Evolutionary conservation across 208 protist genomes (phyloP).

Genomic region (Wallacemonas sp.): DNA sequence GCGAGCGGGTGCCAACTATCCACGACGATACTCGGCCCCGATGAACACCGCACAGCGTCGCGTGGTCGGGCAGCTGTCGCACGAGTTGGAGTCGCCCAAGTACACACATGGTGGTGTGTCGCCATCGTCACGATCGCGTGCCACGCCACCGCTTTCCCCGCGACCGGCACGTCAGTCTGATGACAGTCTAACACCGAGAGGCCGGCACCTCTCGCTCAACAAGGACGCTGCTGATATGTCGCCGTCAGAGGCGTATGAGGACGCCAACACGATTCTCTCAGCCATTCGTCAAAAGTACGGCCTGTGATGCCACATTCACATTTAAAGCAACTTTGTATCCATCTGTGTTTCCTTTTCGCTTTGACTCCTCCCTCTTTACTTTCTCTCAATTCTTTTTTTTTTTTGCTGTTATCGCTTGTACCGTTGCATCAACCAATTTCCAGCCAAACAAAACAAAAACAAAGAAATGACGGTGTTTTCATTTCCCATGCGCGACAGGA

Average conservation of each 20-base stretch:
- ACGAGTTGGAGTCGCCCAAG: neutral
- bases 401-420: too few species aligned
- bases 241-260: constrained; percentile 31
- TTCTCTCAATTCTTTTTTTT: too few species aligned
- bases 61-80: neutral
- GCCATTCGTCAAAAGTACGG: constrained; percentile 50
- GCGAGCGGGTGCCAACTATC: neutral
- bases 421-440: too few species aligned
- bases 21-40: neutral
- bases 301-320: constrained; percentile 22
- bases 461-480: too few species aligned
- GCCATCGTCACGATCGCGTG: neutral
- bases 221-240: neutral
- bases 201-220: neutral
- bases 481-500: too few species aligned
- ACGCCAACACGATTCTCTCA: constrained; percentile 44
- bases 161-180: neutral
- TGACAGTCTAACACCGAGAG: neutral
- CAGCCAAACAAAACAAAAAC: too few species aligned
- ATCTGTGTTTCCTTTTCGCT: too few species aligned
- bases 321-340: too few species aligned
- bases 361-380: too few species aligned
- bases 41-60: constrained; percentile 3
- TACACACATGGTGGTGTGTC: neutral
- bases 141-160: constrained; percentile 1